Evolutionary conservation across 2,329 filamentous ascomycete species (phyloP), one percentile per base, ranked within the genome.

Genomic region (Peltaster fructicola): DNA sequence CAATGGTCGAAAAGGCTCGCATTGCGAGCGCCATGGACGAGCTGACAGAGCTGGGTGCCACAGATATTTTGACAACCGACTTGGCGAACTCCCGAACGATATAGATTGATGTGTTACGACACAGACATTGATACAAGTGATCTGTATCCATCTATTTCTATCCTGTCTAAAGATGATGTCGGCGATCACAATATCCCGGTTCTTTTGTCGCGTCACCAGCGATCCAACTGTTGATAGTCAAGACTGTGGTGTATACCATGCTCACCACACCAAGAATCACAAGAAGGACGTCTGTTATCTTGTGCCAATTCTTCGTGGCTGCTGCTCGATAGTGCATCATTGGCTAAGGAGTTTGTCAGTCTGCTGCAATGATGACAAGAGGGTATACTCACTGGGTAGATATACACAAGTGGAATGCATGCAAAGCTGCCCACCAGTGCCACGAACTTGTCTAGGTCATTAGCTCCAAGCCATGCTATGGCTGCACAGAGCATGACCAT

Each of bases 391-490:
- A 93, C 84, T 36, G 88, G 90, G 48, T 98, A 98, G 26, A 98
- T 90, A 45, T 90, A 95, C 33, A 95, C 88, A 30, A 98, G 59
- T 21, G 88, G 88, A 40, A 98, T 88, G 48, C 88, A 98, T 32
- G 88, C 88, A 59, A 98, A 98, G 52, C 84, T 92, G 36, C 88
- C 88, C 11, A 98, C 84, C 18, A 98, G 63, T 12, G 82, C 77
- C 15, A 98, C 90, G 50, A 98, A 98, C 53, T 95, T 95, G 57
- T 98, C 88, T 27, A 98, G 58, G 52, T 95, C 75, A 38, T 81
- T 78, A 3, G 88, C 85, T 33, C 88, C 88, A 21, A 74, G 72
- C 81, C 82, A 98, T 2, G 85, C 85, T 36, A 98, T 76, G 30
- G 72, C 54, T 1, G 84, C 78, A 44, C 88, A 95, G 13, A 88